These are phyloP conservation scores for Eucalyptus melliodora DNA, from an alignment of 345 rosid genomes.

Conservation along the genomic window DNA sequence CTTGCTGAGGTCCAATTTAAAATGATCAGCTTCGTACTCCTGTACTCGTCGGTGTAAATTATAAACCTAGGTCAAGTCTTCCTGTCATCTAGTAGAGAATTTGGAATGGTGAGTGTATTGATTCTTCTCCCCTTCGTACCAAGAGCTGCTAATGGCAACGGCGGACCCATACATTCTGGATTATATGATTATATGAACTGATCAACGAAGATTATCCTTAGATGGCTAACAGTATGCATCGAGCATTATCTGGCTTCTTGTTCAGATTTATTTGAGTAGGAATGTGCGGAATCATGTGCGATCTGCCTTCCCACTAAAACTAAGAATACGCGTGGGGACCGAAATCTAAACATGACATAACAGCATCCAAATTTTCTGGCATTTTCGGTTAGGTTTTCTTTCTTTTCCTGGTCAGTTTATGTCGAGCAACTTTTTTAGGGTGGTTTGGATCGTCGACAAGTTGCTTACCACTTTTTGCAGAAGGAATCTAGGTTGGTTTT, in stretches of 20 bases:
- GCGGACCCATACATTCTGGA: not conserved
- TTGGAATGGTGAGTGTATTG: not conserved
- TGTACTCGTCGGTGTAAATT: not conserved
- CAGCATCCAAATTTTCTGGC: not conserved
- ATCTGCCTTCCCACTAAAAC: not conserved
- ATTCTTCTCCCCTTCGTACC: not conserved
- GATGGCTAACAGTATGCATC: not conserved
- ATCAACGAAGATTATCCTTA: not conserved
- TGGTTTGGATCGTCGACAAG: not conserved
- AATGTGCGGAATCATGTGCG: not conserved
- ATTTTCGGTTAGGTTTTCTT: not conserved
- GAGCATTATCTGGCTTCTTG: not conserved
- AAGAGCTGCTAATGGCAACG: not conserved
- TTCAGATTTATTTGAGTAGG: not conserved
- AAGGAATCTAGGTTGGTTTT: not conserved
- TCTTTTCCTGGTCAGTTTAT: not conserved
- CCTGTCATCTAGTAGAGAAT: not conserved
- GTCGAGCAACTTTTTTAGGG: not conserved
- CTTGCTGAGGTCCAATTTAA: not conserved
- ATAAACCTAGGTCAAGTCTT: not conserved
- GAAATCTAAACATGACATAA: not conserved
- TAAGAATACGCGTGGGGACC: not conserved
- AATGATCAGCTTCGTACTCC: not conserved
- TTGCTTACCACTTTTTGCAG: not conserved
- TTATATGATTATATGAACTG: not conserved